Conservation (phyloP, 768 basidiomycete species). For the Mycena epipterygia region DNA sequence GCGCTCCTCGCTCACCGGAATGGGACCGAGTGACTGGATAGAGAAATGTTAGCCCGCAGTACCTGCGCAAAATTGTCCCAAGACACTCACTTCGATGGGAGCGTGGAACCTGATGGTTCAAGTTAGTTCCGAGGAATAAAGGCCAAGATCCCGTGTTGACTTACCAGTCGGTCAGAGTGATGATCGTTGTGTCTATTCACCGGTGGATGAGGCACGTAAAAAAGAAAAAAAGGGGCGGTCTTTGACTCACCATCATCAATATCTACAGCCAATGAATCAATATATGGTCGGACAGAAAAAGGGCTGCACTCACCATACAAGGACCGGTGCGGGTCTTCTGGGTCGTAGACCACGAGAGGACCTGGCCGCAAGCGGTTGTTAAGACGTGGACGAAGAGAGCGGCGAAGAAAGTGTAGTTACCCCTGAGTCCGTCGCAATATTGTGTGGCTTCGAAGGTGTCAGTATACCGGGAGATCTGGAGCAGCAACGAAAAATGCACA, state of each 20-base stretch:
- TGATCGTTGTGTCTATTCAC: not conserved
- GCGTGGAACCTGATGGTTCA: too few relatives aligned
- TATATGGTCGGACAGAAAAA: not conserved
- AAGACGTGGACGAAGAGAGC: not conserved
- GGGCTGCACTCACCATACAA: not conserved
- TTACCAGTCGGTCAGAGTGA: conserved; percentile 19
- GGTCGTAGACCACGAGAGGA: conserved; percentile 1
- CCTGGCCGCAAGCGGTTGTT: not conserved
- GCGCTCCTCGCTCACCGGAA: conserved; percentile 1
- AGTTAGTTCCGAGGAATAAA: too few relatives aligned
- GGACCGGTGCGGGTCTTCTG: not conserved
- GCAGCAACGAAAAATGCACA: too few relatives aligned
- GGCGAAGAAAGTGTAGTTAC: not conserved
- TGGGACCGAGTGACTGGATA: not conserved
- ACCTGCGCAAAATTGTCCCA: not conserved
- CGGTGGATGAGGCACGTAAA: not conserved
- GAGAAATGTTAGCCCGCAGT: too few relatives aligned
- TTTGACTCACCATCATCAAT: conserved; percentile 13
- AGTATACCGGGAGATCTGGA: too few relatives aligned
- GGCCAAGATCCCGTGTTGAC: too few relatives aligned
- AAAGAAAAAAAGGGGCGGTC: not conserved
- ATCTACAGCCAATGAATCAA: not conserved
- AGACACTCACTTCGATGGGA: conserved; percentile 11
- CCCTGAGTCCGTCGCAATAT: not conserved
- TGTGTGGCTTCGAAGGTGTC: too few relatives aligned